phyloP scores from a whole-genome alignment of 163 green algal species.

The Trebouxia gelatinosa region DNA sequence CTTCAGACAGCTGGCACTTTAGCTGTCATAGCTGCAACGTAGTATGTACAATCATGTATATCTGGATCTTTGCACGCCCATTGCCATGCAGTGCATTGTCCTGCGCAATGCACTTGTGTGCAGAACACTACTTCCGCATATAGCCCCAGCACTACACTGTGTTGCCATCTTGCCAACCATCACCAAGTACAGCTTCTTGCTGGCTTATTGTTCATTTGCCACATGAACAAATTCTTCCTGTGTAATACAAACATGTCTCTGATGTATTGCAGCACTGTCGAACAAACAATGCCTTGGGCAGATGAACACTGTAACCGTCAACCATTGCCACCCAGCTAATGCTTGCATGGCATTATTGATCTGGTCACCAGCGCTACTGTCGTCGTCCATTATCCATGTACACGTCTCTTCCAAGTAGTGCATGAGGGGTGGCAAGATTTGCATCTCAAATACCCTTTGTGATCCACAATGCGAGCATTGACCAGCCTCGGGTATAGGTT shows the following conservation, averaged over 20 bases:
- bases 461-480: constrained; percentile 40
- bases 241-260: not conserved
- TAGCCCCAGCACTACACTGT: too few species aligned
- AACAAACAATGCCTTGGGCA: too few species aligned
- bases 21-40: not conserved
- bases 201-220: too few species aligned
- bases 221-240: too few species aligned
- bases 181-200: too few species aligned
- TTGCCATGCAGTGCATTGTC: too few species aligned
- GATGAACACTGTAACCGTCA: constrained; percentile 33
- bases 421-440: constrained; percentile 66
- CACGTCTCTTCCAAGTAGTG: constrained; percentile 44
- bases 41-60: not conserved
- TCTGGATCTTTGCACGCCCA: too few species aligned
- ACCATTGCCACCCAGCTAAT: constrained; percentile 31
- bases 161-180: too few species aligned
- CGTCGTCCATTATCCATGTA: constrained; percentile 16
- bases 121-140: too few species aligned
- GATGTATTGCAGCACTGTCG: constrained; percentile 2
- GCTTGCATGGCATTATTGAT: constrained; percentile 12
- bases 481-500: constrained; percentile 16
- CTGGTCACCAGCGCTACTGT: not conserved
- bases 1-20: too few species aligned
- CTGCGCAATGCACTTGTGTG: too few species aligned
- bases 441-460: constrained; percentile 55